Percentiles rank a stretch among this genome's conserved stretches.
phyloP scores from a whole-genome alignment of 176 grass and related monocot genomes.

The Lolium multiflorum region DNA sequence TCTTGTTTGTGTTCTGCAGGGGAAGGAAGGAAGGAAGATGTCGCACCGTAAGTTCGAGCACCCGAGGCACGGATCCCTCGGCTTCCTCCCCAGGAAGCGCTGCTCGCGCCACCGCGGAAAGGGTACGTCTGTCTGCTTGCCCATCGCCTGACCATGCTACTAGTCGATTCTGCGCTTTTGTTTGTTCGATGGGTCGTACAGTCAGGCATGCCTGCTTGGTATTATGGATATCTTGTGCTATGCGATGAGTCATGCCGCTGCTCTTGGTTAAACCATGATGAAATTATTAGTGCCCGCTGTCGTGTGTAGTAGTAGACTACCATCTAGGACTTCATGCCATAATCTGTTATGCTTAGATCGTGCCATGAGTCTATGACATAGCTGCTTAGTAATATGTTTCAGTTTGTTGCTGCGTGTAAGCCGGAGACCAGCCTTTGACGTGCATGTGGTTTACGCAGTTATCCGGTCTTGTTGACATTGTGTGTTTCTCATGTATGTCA shows the following conservation, averaged over 20 bases:
- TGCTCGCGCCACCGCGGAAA: slow-evolving; percentile 85
- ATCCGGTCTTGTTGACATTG: neutral
- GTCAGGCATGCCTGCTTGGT: neutral
- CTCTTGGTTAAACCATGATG: neutral
- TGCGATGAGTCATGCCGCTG: neutral
- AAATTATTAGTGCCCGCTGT: neutral
- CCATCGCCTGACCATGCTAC: neutral
- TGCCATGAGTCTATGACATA: neutral
- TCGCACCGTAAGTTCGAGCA: slow-evolving; percentile 99
- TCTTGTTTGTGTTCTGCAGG: slow-evolving; percentile 21
- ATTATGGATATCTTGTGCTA: neutral
- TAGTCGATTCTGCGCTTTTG: neutral
- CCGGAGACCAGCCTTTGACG: neutral
- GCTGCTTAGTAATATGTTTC: neutral
- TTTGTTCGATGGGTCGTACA: neutral
- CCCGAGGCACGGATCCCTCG: slow-evolving; percentile 94
- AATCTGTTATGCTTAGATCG: too few relatives aligned
- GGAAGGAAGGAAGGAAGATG: slow-evolving; percentile 64
- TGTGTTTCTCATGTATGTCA: neutral
- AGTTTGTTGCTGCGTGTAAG: neutral
- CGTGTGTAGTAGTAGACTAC: neutral
- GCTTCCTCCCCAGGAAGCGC: slow-evolving; percentile 94
- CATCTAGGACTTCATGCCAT: neutral
- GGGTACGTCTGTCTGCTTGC: slow-evolving; percentile 45
- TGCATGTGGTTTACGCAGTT: too few relatives aligned